Conservation (phyloP, 2,329 filamentous ascomycete genomes). For the Fusarium devonianum region DNA sequence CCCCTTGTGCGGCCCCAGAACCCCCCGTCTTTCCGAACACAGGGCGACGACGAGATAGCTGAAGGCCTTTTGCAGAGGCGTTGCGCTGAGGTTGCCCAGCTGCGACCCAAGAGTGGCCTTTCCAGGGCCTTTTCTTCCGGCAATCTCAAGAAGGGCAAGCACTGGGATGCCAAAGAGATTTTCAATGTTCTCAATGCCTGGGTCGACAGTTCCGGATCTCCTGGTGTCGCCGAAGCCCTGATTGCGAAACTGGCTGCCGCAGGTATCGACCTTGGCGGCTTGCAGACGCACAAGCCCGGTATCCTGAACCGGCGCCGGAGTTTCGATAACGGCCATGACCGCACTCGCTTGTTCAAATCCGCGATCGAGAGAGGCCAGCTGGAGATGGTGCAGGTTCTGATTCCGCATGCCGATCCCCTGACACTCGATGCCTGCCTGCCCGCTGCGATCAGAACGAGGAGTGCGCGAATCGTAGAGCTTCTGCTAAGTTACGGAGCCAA, state of each 20-base stretch:
- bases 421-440: conserved; percentile 60
- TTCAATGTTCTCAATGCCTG: conserved; percentile 60
- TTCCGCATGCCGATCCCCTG: conserved; percentile 60
- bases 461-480: conserved; percentile 54
- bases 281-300: conserved; percentile 56
- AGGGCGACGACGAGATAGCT: conserved; percentile 60
- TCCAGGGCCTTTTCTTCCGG: conserved; percentile 49
- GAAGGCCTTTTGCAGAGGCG: conserved; percentile 62
- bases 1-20: conserved; percentile 53
- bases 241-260: conserved; percentile 57
- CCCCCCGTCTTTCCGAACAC: conserved; percentile 53
- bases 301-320: conserved; percentile 59
- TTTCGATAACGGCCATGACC: conserved; percentile 56
- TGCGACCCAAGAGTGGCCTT: conserved; percentile 50
- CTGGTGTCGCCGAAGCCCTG: conserved; percentile 64
- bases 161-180: conserved; percentile 61
- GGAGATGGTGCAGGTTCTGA: conserved; percentile 62
- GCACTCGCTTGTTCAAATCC: conserved; percentile 58
- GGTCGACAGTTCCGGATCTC: conserved; percentile 57
- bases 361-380: conserved; percentile 59
- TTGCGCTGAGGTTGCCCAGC: conserved; percentile 46
- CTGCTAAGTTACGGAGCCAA: conserved; percentile 61
- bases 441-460: conserved; percentile 55
- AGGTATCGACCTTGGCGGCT: conserved; percentile 60
- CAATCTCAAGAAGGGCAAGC: conserved; percentile 55